phyloP scores from a whole-genome alignment of 2,329 filamentous ascomycete genomes.

The Penicillium sp. region DNA sequence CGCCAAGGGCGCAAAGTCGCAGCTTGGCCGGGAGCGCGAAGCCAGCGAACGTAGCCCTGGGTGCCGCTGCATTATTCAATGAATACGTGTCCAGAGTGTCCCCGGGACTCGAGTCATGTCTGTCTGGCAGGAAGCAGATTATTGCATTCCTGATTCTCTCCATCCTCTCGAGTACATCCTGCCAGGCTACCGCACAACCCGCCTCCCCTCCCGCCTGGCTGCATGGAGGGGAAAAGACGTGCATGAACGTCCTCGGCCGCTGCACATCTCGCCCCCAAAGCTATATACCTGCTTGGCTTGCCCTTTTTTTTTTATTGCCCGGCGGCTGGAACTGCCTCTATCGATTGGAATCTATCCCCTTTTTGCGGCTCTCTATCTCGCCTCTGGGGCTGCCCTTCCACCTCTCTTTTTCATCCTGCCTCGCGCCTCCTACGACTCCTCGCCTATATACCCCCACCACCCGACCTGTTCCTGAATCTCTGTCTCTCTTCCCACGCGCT shows the following conservation, averaged over 20 bases:
- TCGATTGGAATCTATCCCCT: neutral
- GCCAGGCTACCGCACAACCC: too few species aligned
- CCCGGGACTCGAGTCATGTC: neutral
- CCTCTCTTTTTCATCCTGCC: neutral
- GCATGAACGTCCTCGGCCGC: too few species aligned
- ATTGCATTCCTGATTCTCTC: too few species aligned
- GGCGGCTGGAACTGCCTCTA: too few species aligned
- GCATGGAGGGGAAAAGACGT: too few species aligned
- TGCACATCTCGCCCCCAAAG: too few species aligned
- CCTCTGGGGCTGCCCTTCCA: neutral
- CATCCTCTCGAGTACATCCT: too few species aligned
- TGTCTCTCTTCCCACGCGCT: neutral
- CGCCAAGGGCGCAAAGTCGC: constrained; percentile 58
- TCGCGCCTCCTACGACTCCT: neutral
- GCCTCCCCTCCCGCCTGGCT: too few species aligned
- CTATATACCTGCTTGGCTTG: too few species aligned
- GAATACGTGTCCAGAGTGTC: constrained; percentile 1
- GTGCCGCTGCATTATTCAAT: constrained; percentile 61
- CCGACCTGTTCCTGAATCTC: constrained; percentile 4
- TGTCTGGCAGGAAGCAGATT: too few species aligned
- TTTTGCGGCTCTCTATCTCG: neutral
- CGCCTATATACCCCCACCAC: constrained; percentile 22
- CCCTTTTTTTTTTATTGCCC: too few species aligned
- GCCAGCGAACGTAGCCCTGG: constrained; percentile 52
- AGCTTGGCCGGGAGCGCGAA: constrained; percentile 47